A percentile compares a stretch with the other conserved stretches of the same genome.
phyloP scores from a whole-genome alignment of 352 stramenopile genomes.

The Pythium volutum region DNA sequence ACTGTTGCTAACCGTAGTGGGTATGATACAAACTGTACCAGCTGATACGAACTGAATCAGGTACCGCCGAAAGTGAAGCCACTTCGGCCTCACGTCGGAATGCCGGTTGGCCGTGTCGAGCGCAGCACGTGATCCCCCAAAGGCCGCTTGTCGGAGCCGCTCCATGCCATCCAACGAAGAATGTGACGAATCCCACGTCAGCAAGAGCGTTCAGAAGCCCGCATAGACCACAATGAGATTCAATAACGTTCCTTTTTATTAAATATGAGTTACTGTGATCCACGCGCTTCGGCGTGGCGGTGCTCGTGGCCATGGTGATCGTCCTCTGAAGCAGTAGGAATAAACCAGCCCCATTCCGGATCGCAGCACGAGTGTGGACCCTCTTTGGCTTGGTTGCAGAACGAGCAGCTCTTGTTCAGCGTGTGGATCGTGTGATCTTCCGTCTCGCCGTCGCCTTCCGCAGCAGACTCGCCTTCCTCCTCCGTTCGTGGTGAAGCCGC shows the following conservation, averaged over 20 bases:
- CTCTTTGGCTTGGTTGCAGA: constrained; percentile 18
- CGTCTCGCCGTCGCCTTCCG: neutral
- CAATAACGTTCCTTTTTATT: constrained; percentile 5
- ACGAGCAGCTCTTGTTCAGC: constrained; percentile 25
- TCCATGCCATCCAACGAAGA: neutral
- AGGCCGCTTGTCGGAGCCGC: neutral
- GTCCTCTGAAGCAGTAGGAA: constrained; percentile 34
- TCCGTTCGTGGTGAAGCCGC: neutral
- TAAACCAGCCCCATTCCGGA: constrained; percentile 70
- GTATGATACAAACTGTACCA: constrained; percentile 1
- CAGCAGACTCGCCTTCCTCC: neutral
- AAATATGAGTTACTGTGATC: neutral
- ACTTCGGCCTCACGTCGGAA: constrained; percentile 27
- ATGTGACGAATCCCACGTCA: constrained; percentile 19
- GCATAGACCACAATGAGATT: neutral
- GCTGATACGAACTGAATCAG: constrained; percentile 15
- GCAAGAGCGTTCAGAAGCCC: neutral
- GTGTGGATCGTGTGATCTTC: constrained; percentile 3
- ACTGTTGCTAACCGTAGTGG: neutral
- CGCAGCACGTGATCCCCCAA: neutral
- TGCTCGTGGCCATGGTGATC: constrained; percentile 9
- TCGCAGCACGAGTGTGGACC: constrained; percentile 36
- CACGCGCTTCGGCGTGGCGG: neutral
- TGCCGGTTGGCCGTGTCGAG: neutral
- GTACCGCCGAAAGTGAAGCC: constrained; percentile 16